Conservation (phyloP, 257 asterid species). For the Coffea eugenioides region DNA sequence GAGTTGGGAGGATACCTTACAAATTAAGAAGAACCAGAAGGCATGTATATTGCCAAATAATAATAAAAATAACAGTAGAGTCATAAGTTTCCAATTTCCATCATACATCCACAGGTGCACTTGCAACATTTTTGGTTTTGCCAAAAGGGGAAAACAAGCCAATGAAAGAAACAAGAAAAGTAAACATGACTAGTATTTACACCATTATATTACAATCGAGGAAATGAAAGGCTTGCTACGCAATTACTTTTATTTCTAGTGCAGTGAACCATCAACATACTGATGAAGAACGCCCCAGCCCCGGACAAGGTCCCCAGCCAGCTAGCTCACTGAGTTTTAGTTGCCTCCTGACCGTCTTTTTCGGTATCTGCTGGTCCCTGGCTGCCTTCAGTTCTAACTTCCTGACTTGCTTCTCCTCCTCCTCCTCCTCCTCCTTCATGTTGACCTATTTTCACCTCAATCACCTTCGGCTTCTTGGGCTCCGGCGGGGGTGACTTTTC, state of each 20-base stretch:
- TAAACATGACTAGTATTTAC: too few species aligned
- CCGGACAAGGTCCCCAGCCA: neutral
- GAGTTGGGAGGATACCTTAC: too few species aligned
- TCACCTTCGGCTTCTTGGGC: conserved; percentile 74
- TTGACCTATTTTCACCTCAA: conserved; percentile 51
- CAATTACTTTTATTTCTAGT: neutral
- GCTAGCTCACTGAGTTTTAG: neutral
- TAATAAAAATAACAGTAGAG: too few species aligned
- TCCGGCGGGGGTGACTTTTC: conserved; percentile 62
- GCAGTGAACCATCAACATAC: neutral
- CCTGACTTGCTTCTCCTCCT: neutral
- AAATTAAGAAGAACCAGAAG: too few species aligned
- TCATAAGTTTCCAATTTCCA: too few species aligned
- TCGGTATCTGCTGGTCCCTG: neutral
- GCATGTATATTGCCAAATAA: too few species aligned
- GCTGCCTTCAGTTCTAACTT: neutral
- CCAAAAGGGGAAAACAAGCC: too few species aligned
- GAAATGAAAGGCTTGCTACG: neutral
- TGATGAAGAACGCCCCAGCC: neutral
- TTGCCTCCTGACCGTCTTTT: neutral
- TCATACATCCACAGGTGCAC: too few species aligned
- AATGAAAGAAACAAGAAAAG: too few species aligned
- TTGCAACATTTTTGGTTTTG: too few species aligned
- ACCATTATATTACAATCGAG: too few species aligned
- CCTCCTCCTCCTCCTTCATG: neutral